Conservation (phyloP, 805 yeast species). For the Torulaspora delbrueckii region DNA sequence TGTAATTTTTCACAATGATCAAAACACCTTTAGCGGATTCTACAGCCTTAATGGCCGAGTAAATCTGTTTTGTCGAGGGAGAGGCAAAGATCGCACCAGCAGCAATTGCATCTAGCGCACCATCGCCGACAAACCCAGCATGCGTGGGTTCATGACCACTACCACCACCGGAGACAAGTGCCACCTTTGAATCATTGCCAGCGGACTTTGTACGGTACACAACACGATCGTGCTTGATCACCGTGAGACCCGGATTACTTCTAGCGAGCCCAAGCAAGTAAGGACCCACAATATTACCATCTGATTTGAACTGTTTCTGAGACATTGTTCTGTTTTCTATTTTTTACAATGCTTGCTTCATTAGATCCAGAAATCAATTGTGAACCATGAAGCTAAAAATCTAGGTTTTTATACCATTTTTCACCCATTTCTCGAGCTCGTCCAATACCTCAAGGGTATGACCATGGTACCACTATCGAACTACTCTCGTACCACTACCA, state of each 20-base stretch:
- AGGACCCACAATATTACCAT: conserved; percentile 19
- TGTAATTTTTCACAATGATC: conserved; percentile 77
- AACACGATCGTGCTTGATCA: conserved; percentile 16
- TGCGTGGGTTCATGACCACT: conserved; percentile 90
- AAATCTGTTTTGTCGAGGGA: conserved; percentile 78
- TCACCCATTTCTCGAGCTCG: neutral
- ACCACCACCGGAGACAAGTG: conserved; percentile 79
- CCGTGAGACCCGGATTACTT: conserved; percentile 18
- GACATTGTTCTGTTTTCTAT: conserved; percentile 10
- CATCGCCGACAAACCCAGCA: conserved; percentile 78
- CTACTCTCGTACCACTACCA: too few relatives aligned
- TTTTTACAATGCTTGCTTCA: neutral
- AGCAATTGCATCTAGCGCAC: conserved; percentile 73
- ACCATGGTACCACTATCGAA: neutral
- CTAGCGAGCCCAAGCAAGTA: conserved; percentile 19
- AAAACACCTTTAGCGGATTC: conserved; percentile 54
- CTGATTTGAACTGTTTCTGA: conserved; percentile 20
- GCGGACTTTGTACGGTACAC: conserved; percentile 16
- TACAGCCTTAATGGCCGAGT: conserved; percentile 46
- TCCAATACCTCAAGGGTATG: neutral
- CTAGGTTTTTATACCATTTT: neutral
- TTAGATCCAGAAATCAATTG: neutral
- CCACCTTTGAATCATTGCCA: conserved; percentile 47
- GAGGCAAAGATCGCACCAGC: conserved; percentile 80
- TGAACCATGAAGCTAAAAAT: neutral